Evolutionary conservation across 495 filamentous ascomycete species (phyloP), one percentile per base, ranked within the genome.

Genomic region (Penicillium tannophilum): DNA sequence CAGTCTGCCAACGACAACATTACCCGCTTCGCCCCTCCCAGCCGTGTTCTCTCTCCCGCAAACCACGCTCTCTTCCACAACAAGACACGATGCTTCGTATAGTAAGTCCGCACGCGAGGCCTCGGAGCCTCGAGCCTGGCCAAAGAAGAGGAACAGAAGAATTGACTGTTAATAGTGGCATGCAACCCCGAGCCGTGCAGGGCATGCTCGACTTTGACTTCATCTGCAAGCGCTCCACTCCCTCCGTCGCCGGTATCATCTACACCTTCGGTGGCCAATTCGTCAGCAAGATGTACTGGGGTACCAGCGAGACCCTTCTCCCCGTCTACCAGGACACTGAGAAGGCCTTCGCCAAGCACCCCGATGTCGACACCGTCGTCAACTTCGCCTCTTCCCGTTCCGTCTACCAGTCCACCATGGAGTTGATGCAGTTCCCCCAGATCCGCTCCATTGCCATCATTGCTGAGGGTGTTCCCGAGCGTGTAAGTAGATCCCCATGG

Each of bases 221-320:
- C 86, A 98, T 98, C 81, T 98, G 94, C 91, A 98, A 97, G 85
- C 90, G 94, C 58, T 83, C 83, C 72, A 96, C 92, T 16, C 94
- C 94, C 57, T 98, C 94, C 60, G 94, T 98, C 51, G 94, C 94
- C 63, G 94, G 92, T 77, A 98, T 98, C 79, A 98, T 98, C 81
- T 98, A 98, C 84, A 97, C 94, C 65, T 98, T 98, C 73, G 94
- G 94, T 77, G 94, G 94, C 54, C 94, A 98, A 75, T 98, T 98
- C 87, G 95, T 98, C 66, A 97, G 92, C 85, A 98, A 98, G 88
- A 98, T 98, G 94, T 88, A 98, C 87, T 98, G 94, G 94, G 94
- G 94, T 69, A 98, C 94, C 62, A 97, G 93, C 79, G 94, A 98
- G 84, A 98, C 94, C 46, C 89, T 98, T 39, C 90, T 98, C 54